Conservation (phyloP, 2,329 filamentous ascomycete species). For the Fusarium staphyleae region DNA sequence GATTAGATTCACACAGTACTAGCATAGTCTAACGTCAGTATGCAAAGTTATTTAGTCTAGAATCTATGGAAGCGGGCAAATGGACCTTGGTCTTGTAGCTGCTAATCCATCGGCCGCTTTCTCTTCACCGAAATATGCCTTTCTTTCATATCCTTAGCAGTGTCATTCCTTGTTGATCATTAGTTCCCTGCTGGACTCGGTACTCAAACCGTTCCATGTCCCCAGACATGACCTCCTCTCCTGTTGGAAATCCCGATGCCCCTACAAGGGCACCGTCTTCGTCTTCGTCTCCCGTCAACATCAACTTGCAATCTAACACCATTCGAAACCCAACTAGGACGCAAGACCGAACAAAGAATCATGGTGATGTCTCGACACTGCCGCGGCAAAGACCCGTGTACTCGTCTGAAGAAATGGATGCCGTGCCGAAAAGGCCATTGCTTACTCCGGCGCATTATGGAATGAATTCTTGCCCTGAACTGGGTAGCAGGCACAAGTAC, state of each 20-base stretch:
- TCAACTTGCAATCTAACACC: constrained; percentile 5
- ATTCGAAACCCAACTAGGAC: background rate
- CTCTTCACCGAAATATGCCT: background rate
- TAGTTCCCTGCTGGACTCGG: background rate
- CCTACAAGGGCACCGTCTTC: background rate
- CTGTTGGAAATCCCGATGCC: background rate
- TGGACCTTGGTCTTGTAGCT: too few relatives aligned
- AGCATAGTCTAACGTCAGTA: too few relatives aligned
- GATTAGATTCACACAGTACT: too few relatives aligned
- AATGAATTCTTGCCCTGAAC: constrained; percentile 30
- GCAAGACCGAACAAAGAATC: background rate
- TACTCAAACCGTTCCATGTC: background rate
- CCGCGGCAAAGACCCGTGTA: background rate
- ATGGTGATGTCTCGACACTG: constrained; percentile 6
- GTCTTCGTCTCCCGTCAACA: background rate
- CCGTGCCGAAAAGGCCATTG: background rate
- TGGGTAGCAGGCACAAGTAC: constrained; percentile 3
- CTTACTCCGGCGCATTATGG: constrained; percentile 11
- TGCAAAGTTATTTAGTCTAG: too few relatives aligned
- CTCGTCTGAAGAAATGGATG: constrained; percentile 18
- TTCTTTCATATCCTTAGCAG: background rate
- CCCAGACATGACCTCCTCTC: constrained; percentile 13
- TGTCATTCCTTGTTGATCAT: background rate
- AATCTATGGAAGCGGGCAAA: too few relatives aligned
- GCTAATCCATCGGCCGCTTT: too few relatives aligned